Base-by-base conservation (phyloP, 1,284 basidiomycete species). In the Polyporus tsugae region DNA sequence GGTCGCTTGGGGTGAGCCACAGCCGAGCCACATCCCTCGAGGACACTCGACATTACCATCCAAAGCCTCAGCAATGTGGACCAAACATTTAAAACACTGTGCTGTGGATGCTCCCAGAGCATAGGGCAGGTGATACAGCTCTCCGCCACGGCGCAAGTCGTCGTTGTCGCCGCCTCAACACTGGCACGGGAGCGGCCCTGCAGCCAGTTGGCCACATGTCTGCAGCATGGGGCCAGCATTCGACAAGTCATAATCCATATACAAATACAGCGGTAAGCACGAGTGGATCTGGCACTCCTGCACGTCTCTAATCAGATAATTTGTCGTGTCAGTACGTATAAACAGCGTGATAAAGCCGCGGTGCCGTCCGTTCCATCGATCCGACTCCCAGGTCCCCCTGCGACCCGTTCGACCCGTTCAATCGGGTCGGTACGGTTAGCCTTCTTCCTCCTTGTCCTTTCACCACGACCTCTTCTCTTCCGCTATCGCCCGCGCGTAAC, bases 321-420 rank as follows among this genome's bases (percentile, higher is more conserved):
- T 49, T 13, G 58, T 60, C 58, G 58, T 38, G n/a, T 60, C 11
- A 60, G 25, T 25, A 60, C 58, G 58, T 60, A 60, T 13, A 41
- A 39, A 60, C 19, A 15, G 10, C 10, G 58, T 39, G 35, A 60
- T 60, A 38, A 11, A 41, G 58, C 36, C 58, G 36, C 22, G 13
- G 36, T 60, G 58, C 36, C 36, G 58, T 60, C 38, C 55, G 33
- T 41, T 22, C 36, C 38, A 60, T 60, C 58, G 58, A 60, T 60
- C 38, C 58, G 38, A 55, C 25, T 49, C 46, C 46, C 36, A 58
- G 38, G 35, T 5, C 58, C 38, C 38, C 58, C 22, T 25, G n/a
- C 38, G 58, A 60, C 22, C 58, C 58, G 58, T 39, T 6, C 38
- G 58, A 60, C 22, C 58, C 58, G 58, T 39, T 6, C 13, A 22